Base-by-base conservation (phyloP, 1,284 basidiomycete genomes). In the Hypsizygus ulmarius region DNA sequence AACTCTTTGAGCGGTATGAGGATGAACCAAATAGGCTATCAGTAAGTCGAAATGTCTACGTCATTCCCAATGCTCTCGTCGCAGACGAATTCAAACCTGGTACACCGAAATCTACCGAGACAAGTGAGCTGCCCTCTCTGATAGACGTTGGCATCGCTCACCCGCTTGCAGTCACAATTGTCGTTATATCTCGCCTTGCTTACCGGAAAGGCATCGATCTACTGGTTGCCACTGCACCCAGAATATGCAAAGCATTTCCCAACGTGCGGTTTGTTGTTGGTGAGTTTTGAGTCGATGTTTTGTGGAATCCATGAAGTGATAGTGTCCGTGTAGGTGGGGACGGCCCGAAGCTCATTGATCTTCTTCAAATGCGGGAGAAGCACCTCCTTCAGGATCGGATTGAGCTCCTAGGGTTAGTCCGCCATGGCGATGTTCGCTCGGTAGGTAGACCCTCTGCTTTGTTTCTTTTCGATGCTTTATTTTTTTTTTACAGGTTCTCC, bases 181-280 rank as follows among this genome's bases (percentile, higher is more conserved):
- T 99, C 7, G 84, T 97, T 16, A 71, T 99, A n/a, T 93, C 93
- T 7, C 84, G 97, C n/a, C 73, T 99, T 25, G 93, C 91, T 0
- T 98, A 99, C 62, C 82, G 97, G 37, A 99, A 99, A 71, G 97
- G 97, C 1, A 89, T 99, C 50, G 97, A 99, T 63, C 79, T 99
- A 3, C 81, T 99, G 12, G 89, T 98, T 0, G 91, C 92, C 0
- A 89, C 91, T 0, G 91, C 94, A 0, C 97, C 96, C 0, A 79
- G 84, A 19, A 89, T 99, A 47, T 99, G 97, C 62, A 77, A 78
- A 0, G 70, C 78, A 0, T 94, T 93, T 64, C 86, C 92, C 0
- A 80, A 93, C 47, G 87, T 98, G 19, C 81, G 82, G 28, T 97
- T 99, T 62, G 68, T 99, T 15, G 80, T 99, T 30, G 95, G 92